Evolutionary conservation across 805 yeast genomes (phyloP).

Genomic region (Middelhovenomyces tepae): DNA sequence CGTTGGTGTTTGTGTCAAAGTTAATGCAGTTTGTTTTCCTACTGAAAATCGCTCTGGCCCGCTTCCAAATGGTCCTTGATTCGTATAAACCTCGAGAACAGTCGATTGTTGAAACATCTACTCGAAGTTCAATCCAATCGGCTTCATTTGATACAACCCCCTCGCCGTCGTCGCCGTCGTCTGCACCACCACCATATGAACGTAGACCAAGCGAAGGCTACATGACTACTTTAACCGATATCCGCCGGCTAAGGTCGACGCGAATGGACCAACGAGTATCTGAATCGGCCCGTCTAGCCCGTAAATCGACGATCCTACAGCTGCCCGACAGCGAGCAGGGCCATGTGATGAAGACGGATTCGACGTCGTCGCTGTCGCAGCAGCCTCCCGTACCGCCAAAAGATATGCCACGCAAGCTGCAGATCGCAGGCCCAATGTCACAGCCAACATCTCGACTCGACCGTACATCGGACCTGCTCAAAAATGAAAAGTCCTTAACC

Average conservation of each 20-base stretch:
- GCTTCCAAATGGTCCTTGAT: slow-evolving; percentile 40
- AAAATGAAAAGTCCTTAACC: slow-evolving; percentile 77
- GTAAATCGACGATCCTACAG: slow-evolving; percentile 58
- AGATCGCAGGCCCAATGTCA: slow-evolving; percentile 1
- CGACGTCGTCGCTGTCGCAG: slow-evolving; percentile 11
- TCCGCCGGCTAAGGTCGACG: slow-evolving; percentile 63
- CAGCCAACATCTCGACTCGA: slow-evolving; percentile 33
- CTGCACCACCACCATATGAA: background rate
- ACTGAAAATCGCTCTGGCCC: slow-evolving; percentile 71
- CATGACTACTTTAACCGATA: slow-evolving; percentile 62
- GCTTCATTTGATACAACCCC: slow-evolving; percentile 1
- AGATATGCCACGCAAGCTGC: background rate
- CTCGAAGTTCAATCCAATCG: background rate
- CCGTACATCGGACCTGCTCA: slow-evolving; percentile 59
- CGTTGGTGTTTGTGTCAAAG: slow-evolving; percentile 56
- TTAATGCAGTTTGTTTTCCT: slow-evolving; percentile 68
- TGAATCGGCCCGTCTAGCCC: slow-evolving; percentile 46
- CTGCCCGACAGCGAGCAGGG: slow-evolving; percentile 37
- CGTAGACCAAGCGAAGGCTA: slow-evolving; percentile 32
- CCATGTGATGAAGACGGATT: slow-evolving; percentile 13
- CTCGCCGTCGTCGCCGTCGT: slow-evolving; percentile 1
- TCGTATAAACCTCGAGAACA: slow-evolving; percentile 19
- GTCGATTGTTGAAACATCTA: slow-evolving; percentile 4
- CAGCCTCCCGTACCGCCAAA: background rate
- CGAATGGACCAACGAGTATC: slow-evolving; percentile 56